Evolutionary conservation across 2,329 filamentous ascomycete genomes (phyloP).

Genomic region (Neocucurbitaria cava): DNA sequence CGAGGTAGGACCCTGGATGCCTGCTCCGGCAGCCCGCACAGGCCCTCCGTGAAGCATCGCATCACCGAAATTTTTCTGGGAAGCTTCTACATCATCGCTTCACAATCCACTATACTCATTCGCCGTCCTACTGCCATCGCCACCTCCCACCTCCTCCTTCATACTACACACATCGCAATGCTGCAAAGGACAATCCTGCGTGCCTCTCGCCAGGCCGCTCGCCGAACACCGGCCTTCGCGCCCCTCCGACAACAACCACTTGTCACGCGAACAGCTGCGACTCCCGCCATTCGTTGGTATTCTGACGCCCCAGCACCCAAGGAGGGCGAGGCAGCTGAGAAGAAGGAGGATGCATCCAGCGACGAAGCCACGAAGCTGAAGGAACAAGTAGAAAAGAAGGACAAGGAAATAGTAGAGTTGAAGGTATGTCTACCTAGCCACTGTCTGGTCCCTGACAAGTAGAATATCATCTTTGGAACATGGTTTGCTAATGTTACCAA

Average conservation of each 20-base stretch:
- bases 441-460: not conserved
- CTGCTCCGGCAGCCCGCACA: slow-evolving; percentile 26
- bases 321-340: slow-evolving; percentile 49
- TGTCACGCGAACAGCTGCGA: slow-evolving; percentile 38
- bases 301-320: slow-evolving; percentile 55
- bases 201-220: slow-evolving; percentile 53
- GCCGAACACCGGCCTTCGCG: slow-evolving; percentile 50
- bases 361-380: slow-evolving; percentile 52
- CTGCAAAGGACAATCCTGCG: slow-evolving; percentile 60
- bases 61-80: slow-evolving; percentile 29
- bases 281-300: slow-evolving; percentile 52
- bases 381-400: slow-evolving; percentile 74
- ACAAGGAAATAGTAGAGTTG: slow-evolving; percentile 77
- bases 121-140: slow-evolving; percentile 4
- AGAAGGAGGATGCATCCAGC: slow-evolving; percentile 53
- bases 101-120: slow-evolving; percentile 4
- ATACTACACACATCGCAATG: slow-evolving; percentile 46
- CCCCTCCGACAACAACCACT: slow-evolving; percentile 40
- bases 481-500: not conserved
- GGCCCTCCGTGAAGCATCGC: slow-evolving; percentile 10
- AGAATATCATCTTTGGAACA: not conserved
- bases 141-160: slow-evolving; percentile 1
- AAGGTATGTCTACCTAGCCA: slow-evolving; percentile 67
- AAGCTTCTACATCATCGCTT: slow-evolving; percentile 27
- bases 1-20: slow-evolving; percentile 27